A percentile compares a stretch with the other conserved stretches of the same genome.
Evolutionary conservation across 768 basidiomycete species (phyloP).

Genomic region (Sarcomyxa edulis): DNA sequence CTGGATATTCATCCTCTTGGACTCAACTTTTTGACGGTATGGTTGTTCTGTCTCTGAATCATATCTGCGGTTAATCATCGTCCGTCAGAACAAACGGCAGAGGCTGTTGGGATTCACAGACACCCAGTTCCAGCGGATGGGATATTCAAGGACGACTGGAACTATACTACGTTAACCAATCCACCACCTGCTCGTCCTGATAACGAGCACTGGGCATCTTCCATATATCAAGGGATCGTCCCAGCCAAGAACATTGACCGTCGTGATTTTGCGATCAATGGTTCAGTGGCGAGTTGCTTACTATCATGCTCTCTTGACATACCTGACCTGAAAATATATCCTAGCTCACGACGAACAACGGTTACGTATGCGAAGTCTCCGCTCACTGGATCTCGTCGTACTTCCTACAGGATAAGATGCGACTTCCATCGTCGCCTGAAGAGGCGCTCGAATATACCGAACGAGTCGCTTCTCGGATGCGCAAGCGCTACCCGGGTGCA

Average conservation of each 20-base stretch:
- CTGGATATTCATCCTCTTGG: slow-evolving; percentile 62
- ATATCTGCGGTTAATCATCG: no score
- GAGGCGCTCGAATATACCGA: slow-evolving; percentile 42
- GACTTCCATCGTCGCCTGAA: slow-evolving; percentile 38
- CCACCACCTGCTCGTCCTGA: slow-evolving; percentile 34
- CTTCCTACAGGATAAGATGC: slow-evolving; percentile 50
- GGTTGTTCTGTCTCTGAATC: no score
- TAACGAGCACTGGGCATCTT: slow-evolving; percentile 33
- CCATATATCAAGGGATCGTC: slow-evolving; percentile 57
- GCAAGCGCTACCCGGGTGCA: slow-evolving; percentile 46
- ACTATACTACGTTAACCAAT: slow-evolving; percentile 31
- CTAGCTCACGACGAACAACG: slow-evolving; percentile 52
- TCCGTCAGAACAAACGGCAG: slow-evolving; percentile 37
- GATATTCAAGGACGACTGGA: slow-evolving; percentile 22
- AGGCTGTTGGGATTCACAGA: slow-evolving; percentile 45
- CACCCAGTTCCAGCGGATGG: slow-evolving; percentile 20
- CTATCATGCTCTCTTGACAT: background rate
- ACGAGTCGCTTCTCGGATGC: slow-evolving; percentile 45
- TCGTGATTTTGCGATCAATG: slow-evolving; percentile 61
- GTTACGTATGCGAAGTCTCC: slow-evolving; percentile 47
- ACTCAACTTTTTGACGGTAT: slow-evolving; percentile 26
- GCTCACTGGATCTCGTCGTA: slow-evolving; percentile 66
- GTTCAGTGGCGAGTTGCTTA: slow-evolving; percentile 44
- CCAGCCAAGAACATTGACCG: slow-evolving; percentile 51
- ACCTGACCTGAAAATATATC: background rate